Conservation (phyloP, 495 filamentous ascomycete genomes). For the Aspergillus baeticus region DNA sequence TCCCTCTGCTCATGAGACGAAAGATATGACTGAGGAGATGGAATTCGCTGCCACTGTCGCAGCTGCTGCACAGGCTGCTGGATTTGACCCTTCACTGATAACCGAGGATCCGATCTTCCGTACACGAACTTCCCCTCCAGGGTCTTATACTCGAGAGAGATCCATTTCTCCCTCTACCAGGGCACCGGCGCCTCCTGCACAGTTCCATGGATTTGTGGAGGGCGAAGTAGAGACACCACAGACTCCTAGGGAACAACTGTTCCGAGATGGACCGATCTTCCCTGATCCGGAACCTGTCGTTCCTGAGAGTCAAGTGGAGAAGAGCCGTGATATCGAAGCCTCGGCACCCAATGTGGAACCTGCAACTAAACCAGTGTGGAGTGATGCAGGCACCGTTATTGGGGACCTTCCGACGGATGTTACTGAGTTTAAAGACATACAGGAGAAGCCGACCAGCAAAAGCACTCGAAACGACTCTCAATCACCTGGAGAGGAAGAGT, state of each 20-base stretch:
- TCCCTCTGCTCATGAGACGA: slow-evolving; percentile 16
- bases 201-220: slow-evolving; percentile 33
- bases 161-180: slow-evolving; percentile 49
- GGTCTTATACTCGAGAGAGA: slow-evolving; percentile 47
- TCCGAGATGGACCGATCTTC: slow-evolving; percentile 23
- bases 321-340: background rate
- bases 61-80: slow-evolving; percentile 63
- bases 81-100: slow-evolving; percentile 71
- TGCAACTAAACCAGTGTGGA: slow-evolving; percentile 22
- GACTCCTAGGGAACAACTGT: slow-evolving; percentile 7
- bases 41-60: slow-evolving; percentile 71
- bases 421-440: background rate
- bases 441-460: background rate
- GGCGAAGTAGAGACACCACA: slow-evolving; percentile 28
- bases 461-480: slow-evolving; percentile 5
- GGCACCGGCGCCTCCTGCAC: slow-evolving; percentile 35
- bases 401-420: background rate
- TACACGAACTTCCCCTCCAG: slow-evolving; percentile 62
- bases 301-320: slow-evolving; percentile 7
- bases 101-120: slow-evolving; percentile 63
- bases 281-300: slow-evolving; percentile 21
- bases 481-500: slow-evolving; percentile 26
- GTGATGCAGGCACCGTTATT: background rate
- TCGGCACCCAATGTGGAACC: slow-evolving; percentile 30
- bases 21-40: slow-evolving; percentile 50